Conservation (phyloP, 83 land plant species). For the Diphasiastrum complanatum region DNA sequence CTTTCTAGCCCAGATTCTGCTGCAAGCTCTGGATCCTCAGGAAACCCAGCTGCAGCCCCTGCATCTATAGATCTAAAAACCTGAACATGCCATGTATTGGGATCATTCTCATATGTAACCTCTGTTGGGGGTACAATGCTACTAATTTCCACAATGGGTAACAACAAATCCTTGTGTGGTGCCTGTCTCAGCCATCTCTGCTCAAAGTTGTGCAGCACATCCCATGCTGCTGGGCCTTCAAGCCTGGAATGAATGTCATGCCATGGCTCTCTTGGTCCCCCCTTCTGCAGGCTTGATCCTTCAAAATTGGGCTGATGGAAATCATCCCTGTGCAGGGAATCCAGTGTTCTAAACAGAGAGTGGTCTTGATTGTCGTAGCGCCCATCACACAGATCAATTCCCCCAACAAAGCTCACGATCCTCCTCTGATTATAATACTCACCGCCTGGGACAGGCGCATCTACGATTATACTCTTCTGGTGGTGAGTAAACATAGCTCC, state of each 20-base stretch:
- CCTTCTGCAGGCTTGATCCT: constrained; percentile 42
- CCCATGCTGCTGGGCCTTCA: constrained; percentile 81
- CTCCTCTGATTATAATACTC: neutral
- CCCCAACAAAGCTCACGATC: constrained; percentile 42
- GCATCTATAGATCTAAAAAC: constrained; percentile 74
- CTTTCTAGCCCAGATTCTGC: constrained; percentile 57
- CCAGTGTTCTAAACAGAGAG: constrained; percentile 46
- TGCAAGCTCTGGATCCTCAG: constrained; percentile 55
- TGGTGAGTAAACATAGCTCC: constrained; percentile 44
- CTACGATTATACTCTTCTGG: constrained; percentile 44
- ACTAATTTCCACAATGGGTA: constrained; percentile 31
- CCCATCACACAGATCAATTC: constrained; percentile 52
- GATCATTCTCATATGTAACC: constrained; percentile 47
- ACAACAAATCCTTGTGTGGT: constrained; percentile 32
- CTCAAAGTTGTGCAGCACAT: constrained; percentile 68
- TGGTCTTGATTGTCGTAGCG: constrained; percentile 48
- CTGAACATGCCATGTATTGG: constrained; percentile 68
- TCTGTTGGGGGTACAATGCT: constrained; percentile 48
- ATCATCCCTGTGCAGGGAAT: constrained; percentile 41
- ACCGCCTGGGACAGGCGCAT: constrained; percentile 19
- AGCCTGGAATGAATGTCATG: constrained; percentile 63
- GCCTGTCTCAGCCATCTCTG: constrained; percentile 73
- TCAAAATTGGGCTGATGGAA: constrained; percentile 51
- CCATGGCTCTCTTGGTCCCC: constrained; percentile 86
- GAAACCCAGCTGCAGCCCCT: constrained; percentile 68